Conservation (phyloP, 2,329 filamentous ascomycete species). For the Hypoxylon sp. region DNA sequence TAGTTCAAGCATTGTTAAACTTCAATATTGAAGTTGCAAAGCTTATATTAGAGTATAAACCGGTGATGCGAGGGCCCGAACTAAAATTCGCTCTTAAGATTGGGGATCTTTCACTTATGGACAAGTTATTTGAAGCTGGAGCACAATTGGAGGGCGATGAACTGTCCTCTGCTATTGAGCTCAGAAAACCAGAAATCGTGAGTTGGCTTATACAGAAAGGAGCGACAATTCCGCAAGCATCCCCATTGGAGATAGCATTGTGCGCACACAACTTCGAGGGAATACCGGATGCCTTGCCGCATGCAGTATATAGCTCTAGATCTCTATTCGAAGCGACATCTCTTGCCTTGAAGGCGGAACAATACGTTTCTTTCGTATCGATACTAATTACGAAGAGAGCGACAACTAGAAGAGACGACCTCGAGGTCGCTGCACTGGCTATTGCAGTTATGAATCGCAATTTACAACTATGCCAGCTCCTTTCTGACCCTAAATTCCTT, state of each 20-base stretch:
- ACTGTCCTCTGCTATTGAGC: not conserved
- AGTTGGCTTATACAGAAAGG: not conserved
- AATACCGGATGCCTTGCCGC: not conserved
- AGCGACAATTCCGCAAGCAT: not conserved
- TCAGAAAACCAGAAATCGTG: not conserved
- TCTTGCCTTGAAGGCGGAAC: not conserved
- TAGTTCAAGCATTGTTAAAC: not conserved
- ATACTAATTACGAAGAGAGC: not conserved
- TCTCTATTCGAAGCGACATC: not conserved
- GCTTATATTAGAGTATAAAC: not conserved
- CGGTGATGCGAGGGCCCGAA: not conserved
- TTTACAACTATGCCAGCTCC: not conserved
- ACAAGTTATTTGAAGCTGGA: not conserved
- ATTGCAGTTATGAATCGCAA: constrained; percentile 6
- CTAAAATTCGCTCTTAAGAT: not conserved
- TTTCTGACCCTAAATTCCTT: not conserved
- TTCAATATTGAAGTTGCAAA: not conserved
- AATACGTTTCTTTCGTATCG: not conserved
- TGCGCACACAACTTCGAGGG: not conserved
- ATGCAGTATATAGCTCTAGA: not conserved
- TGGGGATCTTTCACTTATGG: not conserved
- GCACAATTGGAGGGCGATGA: not conserved
- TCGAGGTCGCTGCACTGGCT: constrained; percentile 1
- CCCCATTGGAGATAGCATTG: not conserved
- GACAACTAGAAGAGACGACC: not conserved